phyloP scores from a whole-genome alignment of 768 basidiomycete species.

The Psilocybe subaeruginosa region DNA sequence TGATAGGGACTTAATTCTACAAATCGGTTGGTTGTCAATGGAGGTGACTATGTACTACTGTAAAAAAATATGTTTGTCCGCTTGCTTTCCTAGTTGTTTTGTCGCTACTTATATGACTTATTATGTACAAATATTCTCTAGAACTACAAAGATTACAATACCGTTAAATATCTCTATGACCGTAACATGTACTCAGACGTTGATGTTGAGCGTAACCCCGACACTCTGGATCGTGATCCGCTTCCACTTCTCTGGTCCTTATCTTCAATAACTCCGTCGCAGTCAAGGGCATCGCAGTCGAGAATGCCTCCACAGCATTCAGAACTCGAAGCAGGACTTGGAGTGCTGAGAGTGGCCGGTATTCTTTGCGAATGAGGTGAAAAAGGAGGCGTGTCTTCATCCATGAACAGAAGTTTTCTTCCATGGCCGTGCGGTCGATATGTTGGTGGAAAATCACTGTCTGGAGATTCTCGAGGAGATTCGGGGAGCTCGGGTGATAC shows the following conservation, averaged over 20 bases:
- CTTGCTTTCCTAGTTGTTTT: slow-evolving; percentile 20
- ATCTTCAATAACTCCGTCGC: slow-evolving; percentile 37
- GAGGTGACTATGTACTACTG: neutral
- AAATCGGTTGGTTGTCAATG: neutral
- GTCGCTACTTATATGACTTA: slow-evolving; percentile 11
- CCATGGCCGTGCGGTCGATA: slow-evolving; percentile 9
- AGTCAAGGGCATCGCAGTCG: slow-evolving; percentile 45
- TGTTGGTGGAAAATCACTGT: neutral
- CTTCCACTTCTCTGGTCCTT: slow-evolving; percentile 20
- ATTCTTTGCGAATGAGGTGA: slow-evolving; percentile 12
- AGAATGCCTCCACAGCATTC: slow-evolving; percentile 56
- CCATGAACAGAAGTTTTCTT: slow-evolving; percentile 31
- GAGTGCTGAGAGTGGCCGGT: slow-evolving; percentile 10
- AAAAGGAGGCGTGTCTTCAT: slow-evolving; percentile 31
- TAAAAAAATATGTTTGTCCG: slow-evolving; percentile 5
- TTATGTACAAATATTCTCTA: slow-evolving; percentile 8
- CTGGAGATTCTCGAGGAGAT: neutral
- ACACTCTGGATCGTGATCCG: slow-evolving; percentile 23
- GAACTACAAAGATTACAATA: neutral
- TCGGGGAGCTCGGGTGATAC: neutral
- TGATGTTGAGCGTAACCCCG: slow-evolving; percentile 29
- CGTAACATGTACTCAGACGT: slow-evolving; percentile 22
- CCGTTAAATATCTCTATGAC: neutral
- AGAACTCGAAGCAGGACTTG: slow-evolving; percentile 19
- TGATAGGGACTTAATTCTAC: slow-evolving; percentile 19